Evolutionary conservation across 306 rosid genomes (phyloP), one percentile per base, ranked within the genome.

Genomic region (Medicago lupulina): DNA sequence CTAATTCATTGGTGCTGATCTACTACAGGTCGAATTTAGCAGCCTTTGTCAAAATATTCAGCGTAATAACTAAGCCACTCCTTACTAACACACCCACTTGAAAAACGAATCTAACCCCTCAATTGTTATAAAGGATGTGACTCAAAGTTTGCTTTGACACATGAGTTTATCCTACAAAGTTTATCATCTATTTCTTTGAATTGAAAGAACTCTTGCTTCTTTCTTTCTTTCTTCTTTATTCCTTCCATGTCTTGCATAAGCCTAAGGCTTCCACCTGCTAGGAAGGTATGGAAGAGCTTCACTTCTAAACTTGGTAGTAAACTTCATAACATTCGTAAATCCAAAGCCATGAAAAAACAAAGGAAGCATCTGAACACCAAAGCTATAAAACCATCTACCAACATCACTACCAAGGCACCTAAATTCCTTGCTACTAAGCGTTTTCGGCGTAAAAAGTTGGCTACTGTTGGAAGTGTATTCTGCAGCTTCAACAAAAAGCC

Each of bases 241-340:
- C 41, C 39, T 38, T 60, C 75, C 76, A 90, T 88, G 89, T 83
- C 89, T 54, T 89, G 75, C 74, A 70, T 86, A 25, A 82, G 82
- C 12, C 73, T 87, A 53, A 84, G 83, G 72, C 79, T 89, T 79
- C 89, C 83, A 69, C 90, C 79, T 16, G 86, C 91, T 21, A 73
- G 61, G 76, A 91, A 79, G 73, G 85, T 83, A 16, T 91, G 97
- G 97, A 91, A 86, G 74, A 83, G 83, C 74, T 36, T 91, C 80
- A 76, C 92, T 60, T 86, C 87, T 44, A 87, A 76, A 70, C 68
- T 91, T 21, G 75, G 74, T 12, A 86, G 69, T 14, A 86, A 87
- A 73, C 87, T 91, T 66, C 88, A 81, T 15, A 91, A 55, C 54
- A 71, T 82, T 43, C 82, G 67, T 43, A 85, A 40, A 38, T 83